Base-by-base conservation (phyloP, 2,329 filamentous ascomycete species). In the Alternaria incomplexa region DNA sequence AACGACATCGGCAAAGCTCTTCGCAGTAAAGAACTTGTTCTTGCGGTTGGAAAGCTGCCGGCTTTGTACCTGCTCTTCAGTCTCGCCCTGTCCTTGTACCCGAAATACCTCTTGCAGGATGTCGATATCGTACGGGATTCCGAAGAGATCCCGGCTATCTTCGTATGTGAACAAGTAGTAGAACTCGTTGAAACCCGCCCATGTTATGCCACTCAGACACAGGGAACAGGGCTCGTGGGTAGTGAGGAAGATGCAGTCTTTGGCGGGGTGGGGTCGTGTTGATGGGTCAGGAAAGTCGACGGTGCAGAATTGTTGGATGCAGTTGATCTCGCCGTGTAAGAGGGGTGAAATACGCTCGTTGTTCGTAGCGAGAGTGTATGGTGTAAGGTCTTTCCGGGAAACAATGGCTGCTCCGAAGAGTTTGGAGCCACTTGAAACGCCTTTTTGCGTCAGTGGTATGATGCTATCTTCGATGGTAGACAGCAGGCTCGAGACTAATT, bases 101-200 rank as follows among this genome's bases (percentile, higher is more conserved):
- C 84, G 80, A 67, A 88, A 88, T 2, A 88, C 86, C 59, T 84
- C 78, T 71, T 86, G 78, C 50, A 88, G 68, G 58, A 88, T 88
- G 52, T 87, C 83, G 64, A 88, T 87, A 62, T 88, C 86, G 71
- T 87, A 83, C 3, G 86, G 86, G 58, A 88, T 87, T 3, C 76
- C 73, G 68, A 88, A 88, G 6, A 86, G 69, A 65, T 88, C 85
- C 43, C 86, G 79, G 55, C 83, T 87, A 72, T 88, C 86, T 73
- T 87, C 84, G 70, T 88, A 87, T 0, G 86, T 87, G 74, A 88
- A 88, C 51, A 88, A 77, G 69, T 87, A 87, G 73, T 86, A 88
- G 59, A 88, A 80, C 73, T 85, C 83, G 61, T 79, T 80, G 77
- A 88, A 88, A 1, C 86, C 86, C 10, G 84, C 83, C 86, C 86